These are phyloP conservation scores for Chrysoporthe puriensis DNA, from an alignment of 2,329 filamentous ascomycete genomes.

Conservation along the genomic window DNA sequence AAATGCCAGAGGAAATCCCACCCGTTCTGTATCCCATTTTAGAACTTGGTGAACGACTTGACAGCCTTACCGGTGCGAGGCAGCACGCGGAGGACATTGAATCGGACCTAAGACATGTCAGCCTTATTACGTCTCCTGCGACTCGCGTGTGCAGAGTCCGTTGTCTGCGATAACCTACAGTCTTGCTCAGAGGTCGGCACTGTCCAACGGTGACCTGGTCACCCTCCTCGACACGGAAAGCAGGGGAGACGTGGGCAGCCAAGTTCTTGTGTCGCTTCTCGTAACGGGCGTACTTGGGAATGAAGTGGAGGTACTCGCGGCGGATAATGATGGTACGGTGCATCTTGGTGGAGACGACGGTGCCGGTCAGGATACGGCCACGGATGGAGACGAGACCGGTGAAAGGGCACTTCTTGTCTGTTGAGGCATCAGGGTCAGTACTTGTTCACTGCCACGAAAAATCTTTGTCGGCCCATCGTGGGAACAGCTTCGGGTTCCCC, in stretches of 20 bases:
- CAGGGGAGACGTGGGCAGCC: slow-evolving; percentile 96
- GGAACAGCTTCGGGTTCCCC: slow-evolving; percentile 7
- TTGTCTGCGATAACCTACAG: slow-evolving; percentile 66
- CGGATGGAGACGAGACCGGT: slow-evolving; percentile 98
- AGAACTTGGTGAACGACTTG: slow-evolving; percentile 99
- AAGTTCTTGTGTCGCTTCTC: slow-evolving; percentile 99
- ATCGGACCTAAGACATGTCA: slow-evolving; percentile 73
- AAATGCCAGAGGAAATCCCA: slow-evolving; percentile 39
- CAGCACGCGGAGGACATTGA: slow-evolving; percentile 99
- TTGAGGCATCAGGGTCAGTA: slow-evolving; percentile 32
- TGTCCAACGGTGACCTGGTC: slow-evolving; percentile 99
- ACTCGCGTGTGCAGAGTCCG: not conserved
- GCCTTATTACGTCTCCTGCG: slow-evolving; percentile 23
- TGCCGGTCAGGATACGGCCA: slow-evolving; percentile 99
- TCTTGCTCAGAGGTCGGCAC: slow-evolving; percentile 99
- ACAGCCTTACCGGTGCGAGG: slow-evolving; percentile 96
- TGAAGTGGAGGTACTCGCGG: slow-evolving; percentile 99
- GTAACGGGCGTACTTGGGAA: slow-evolving; percentile 99
- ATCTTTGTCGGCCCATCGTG: not conserved
- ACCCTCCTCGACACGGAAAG: slow-evolving; percentile 99
- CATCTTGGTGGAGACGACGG: slow-evolving; percentile 99
- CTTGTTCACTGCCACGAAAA: slow-evolving; percentile 15
- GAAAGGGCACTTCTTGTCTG: slow-evolving; percentile 99
- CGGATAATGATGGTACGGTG: slow-evolving; percentile 99
- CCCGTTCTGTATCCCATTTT: slow-evolving; percentile 49